phyloP scores from a whole-genome alignment of 2,329 filamentous ascomycete species.

The Colletotrichum agaves region DNA sequence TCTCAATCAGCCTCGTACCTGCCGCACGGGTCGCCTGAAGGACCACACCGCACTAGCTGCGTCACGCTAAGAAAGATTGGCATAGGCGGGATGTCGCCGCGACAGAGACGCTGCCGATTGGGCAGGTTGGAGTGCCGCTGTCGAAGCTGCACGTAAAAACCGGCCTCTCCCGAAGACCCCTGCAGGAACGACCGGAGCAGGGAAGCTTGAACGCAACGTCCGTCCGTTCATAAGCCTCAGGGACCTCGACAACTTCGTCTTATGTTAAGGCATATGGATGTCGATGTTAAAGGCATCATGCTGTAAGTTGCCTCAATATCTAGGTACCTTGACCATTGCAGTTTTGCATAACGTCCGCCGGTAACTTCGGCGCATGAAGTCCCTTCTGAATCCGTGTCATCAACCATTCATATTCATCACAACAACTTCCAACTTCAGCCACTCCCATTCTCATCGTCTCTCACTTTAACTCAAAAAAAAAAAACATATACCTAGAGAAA shows the following conservation, averaged over 20 bases:
- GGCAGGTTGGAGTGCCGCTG: background rate
- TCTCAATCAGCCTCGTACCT: slow-evolving; percentile 24
- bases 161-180: slow-evolving; percentile 10
- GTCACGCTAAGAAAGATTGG: slow-evolving; percentile 14
- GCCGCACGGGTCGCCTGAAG: slow-evolving; percentile 4
- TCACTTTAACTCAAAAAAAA: background rate
- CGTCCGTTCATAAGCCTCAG: slow-evolving; percentile 2
- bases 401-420: background rate
- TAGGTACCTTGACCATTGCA: too few species aligned
- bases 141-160: background rate
- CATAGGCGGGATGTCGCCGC: background rate
- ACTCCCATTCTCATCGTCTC: background rate
- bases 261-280: background rate
- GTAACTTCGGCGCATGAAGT: slow-evolving; percentile 19
- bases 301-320: background rate
- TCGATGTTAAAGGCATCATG: too few species aligned
- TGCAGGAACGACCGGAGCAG: slow-evolving; percentile 1
- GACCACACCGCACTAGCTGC: background rate
- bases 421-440: background rate
- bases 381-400: background rate
- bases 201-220: slow-evolving; percentile 22
- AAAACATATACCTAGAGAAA: slow-evolving; percentile 37
- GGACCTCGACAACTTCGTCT: slow-evolving; percentile 4
- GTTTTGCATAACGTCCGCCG: background rate
- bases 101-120: slow-evolving; percentile 15